These are phyloP conservation scores for Typha latifolia DNA, from an alignment of 176 grass and related monocot genomes.

Conservation along the genomic window DNA sequence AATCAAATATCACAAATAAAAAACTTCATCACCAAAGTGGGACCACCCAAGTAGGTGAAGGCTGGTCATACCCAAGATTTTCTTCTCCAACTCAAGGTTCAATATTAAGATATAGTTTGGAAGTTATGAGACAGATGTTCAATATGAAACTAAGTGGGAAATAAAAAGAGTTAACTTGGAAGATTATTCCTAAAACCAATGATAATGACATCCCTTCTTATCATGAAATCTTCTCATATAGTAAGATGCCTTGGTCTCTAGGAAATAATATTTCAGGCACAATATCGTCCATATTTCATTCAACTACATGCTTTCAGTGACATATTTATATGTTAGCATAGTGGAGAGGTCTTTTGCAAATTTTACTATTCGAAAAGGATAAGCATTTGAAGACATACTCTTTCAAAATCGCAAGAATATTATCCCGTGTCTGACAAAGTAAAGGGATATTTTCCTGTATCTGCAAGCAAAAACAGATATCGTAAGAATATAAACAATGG, in stretches of 20 bases:
- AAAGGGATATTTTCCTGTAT: conserved; percentile 77
- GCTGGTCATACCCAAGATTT: too few species aligned
- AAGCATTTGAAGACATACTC: conserved; percentile 49
- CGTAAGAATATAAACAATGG: neutral
- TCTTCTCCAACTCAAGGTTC: too few species aligned
- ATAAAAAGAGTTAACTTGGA: too few species aligned
- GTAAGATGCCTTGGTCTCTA: neutral
- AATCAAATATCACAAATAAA: too few species aligned
- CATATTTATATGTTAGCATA: neutral
- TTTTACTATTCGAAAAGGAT: conserved; percentile 5
- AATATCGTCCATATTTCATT: neutral
- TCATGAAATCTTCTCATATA: too few species aligned
- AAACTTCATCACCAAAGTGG: too few species aligned
- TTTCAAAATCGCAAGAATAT: conserved; percentile 72
- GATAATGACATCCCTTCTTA: too few species aligned
- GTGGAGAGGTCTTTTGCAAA: neutral
- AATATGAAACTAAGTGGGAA: too few species aligned
- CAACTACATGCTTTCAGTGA: neutral
- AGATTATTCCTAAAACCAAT: too few species aligned
- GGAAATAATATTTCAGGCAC: neutral
- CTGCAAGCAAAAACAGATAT: conserved; percentile 29
- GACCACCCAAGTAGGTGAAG: too few species aligned
- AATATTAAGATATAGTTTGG: too few species aligned
- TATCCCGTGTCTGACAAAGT: conserved; percentile 78
- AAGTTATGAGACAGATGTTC: too few species aligned